Conservation (phyloP, 805 yeast species). For the Saturnispora bothae region DNA sequence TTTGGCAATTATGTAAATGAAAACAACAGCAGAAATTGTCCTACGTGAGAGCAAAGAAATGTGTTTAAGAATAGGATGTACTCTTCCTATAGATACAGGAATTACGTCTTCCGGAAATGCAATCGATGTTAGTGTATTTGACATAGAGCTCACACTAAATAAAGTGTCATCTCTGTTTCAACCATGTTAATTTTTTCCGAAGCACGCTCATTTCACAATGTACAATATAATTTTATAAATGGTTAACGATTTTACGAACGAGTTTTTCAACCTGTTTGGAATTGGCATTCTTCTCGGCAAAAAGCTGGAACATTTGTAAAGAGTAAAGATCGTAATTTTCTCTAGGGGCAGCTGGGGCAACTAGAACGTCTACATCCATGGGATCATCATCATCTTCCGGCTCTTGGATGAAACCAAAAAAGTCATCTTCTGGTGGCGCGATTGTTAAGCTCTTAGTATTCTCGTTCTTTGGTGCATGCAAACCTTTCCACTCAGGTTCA, state of each 20-base stretch:
- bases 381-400: constrained; percentile 15
- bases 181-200: background rate
- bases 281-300: constrained; percentile 7
- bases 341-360: background rate
- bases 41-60: constrained; percentile 24
- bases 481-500: constrained; percentile 3
- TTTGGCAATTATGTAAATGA: constrained; percentile 25
- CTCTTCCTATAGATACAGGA: constrained; percentile 2
- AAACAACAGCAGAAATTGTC: constrained; percentile 27
- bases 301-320: constrained; percentile 15
- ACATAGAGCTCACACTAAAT: too few species aligned
- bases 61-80: constrained; percentile 21
- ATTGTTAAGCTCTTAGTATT: constrained; percentile 2
- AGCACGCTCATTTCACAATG: background rate
- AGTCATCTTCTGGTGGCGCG: constrained; percentile 18
- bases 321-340: constrained; percentile 13
- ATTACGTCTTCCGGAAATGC: constrained; percentile 27
- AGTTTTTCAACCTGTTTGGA: constrained; percentile 5
- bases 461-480: background rate
- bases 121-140: constrained; percentile 19
- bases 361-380: constrained; percentile 4
- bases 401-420: constrained; percentile 25
- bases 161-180: background rate
- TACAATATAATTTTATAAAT: background rate
- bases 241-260: constrained; percentile 6